Evolutionary conservation across 179 eudicot genomes (phyloP).

Genomic region (Beta macrorhiza): DNA sequence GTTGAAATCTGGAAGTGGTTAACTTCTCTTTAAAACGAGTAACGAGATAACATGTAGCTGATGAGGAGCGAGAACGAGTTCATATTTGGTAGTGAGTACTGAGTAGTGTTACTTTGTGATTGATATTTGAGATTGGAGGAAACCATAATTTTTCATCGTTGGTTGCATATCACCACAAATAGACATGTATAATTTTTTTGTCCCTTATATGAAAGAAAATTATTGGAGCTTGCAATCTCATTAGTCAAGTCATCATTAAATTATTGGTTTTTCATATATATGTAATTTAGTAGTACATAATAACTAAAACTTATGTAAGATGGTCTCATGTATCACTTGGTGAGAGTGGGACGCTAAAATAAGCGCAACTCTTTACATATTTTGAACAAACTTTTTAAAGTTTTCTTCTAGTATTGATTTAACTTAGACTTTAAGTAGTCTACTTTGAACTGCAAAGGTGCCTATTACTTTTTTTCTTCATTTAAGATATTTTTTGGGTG

Average conservation of each 20-base stretch:
- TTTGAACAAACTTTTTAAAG: no score
- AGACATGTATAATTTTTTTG: constrained; percentile 21
- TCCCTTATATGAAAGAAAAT: constrained; percentile 21
- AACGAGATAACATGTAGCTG: constrained; percentile 15
- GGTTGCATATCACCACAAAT: constrained; percentile 25
- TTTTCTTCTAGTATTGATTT: no score
- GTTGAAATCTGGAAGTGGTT: constrained; percentile 78
- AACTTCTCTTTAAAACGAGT: constrained; percentile 12
- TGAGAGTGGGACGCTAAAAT: no score
- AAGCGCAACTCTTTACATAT: no score
- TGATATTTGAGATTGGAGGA: constrained; percentile 9
- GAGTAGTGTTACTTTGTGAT: constrained; percentile 20
- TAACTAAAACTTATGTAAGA: no score
- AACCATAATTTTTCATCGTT: constrained; percentile 17
- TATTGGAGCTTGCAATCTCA: constrained; percentile 17
- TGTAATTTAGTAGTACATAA: neutral
- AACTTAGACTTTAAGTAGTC: no score
- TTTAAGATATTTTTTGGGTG: no score
- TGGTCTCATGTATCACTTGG: no score
- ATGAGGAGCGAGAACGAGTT: constrained; percentile 9
- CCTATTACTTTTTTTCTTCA: no score
- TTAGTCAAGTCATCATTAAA: neutral
- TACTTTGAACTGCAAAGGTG: no score
- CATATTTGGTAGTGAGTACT: constrained; percentile 17
- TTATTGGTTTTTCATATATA: constrained; percentile 1